Conservation (phyloP, 202 grass and related monocot species). For the Setaria viridis region DNA sequence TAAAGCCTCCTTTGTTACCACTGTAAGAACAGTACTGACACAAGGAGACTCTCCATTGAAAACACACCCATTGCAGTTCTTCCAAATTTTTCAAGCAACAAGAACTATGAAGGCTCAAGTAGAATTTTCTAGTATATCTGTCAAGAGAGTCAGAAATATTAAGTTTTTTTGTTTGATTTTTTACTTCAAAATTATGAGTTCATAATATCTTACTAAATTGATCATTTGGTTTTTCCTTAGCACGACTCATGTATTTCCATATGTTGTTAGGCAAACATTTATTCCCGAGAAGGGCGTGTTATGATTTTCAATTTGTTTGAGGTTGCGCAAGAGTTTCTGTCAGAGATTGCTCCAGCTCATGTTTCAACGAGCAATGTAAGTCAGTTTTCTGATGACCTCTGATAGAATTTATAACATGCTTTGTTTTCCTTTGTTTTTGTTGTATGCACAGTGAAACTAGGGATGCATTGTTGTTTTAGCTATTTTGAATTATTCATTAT, state of each 20-base stretch:
- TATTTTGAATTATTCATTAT: not conserved
- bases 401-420: slow-evolving; percentile 26
- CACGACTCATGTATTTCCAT: slow-evolving; percentile 28
- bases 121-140: not conserved
- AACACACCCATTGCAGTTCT: not conserved
- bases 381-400: slow-evolving; percentile 32
- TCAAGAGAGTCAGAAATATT: slow-evolving; percentile 11
- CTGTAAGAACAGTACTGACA: not conserved
- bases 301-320: slow-evolving; percentile 98
- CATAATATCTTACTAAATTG: not conserved
- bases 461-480: not conserved
- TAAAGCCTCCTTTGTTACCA: not conserved
- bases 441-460: slow-evolving; percentile 14
- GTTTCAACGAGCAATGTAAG: slow-evolving; percentile 64
- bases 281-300: slow-evolving; percentile 91
- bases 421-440: slow-evolving; percentile 3
- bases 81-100: not conserved
- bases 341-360: slow-evolving; percentile 68
- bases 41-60: not conserved
- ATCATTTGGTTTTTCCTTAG: not conserved
- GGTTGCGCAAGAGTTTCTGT: slow-evolving; percentile 93
- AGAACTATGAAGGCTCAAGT: not conserved
- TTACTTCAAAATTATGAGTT: slow-evolving; percentile 15
- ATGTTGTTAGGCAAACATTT: slow-evolving; percentile 81
- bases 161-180: slow-evolving; percentile 11